These are phyloP conservation scores for Chalaropsis thielavioides DNA, from an alignment of 2,329 filamentous ascomycete species.

Conservation along the genomic window DNA sequence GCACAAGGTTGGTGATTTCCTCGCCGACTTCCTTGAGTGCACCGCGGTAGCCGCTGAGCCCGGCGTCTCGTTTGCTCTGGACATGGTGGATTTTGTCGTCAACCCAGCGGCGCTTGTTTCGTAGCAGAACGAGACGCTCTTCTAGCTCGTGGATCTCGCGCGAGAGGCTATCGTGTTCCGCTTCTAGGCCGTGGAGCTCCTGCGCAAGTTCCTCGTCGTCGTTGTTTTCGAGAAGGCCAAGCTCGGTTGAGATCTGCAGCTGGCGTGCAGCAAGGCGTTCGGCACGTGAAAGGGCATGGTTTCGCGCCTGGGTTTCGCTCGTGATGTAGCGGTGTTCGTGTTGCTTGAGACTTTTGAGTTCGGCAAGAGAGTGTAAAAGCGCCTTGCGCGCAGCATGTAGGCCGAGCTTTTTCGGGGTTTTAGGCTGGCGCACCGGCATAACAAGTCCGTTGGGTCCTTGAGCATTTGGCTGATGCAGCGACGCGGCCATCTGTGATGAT, in stretches of 20 bases:
- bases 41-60: conserved; percentile 55
- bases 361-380: conserved; percentile 47
- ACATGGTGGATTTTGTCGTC: conserved; percentile 46
- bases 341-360: conserved; percentile 49
- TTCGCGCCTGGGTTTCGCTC: conserved; percentile 40
- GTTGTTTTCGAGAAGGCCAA: conserved; percentile 39
- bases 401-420: conserved; percentile 34
- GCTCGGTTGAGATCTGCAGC: conserved; percentile 36
- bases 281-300: conserved; percentile 43
- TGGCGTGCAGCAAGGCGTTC: conserved; percentile 37
- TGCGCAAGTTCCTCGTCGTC: conserved; percentile 43
- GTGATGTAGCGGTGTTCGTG: conserved; percentile 52
- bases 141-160: conserved; percentile 52
- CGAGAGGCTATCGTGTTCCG: conserved; percentile 40
- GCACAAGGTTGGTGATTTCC: conserved; percentile 45
- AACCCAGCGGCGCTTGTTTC: conserved; percentile 44
- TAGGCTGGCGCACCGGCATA: conserved; percentile 47
- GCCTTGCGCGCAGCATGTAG: conserved; percentile 50
- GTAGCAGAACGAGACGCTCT: conserved; percentile 45
- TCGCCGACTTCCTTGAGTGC: conserved; percentile 51
- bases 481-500: conserved; percentile 26
- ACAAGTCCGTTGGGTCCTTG: conserved; percentile 34
- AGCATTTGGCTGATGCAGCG: conserved; percentile 29
- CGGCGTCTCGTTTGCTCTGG: conserved; percentile 52
- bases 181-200: conserved; percentile 45